Base-by-base conservation (phyloP, 148 eudicot genomes). In the Pouteria glomerata region DNA sequence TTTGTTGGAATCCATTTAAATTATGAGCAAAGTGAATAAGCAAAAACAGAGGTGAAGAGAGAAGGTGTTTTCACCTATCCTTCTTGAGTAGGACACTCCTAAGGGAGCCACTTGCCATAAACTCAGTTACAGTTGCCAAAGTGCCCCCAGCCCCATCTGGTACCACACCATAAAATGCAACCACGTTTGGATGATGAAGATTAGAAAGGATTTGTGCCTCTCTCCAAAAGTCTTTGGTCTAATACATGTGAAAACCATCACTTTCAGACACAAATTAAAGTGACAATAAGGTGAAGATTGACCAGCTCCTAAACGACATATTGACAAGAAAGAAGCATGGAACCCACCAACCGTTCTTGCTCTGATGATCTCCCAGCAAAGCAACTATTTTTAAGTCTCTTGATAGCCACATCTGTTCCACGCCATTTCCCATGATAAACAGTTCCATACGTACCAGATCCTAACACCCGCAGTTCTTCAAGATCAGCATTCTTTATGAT, bases 381-480 rank as follows among this genome's bases (percentile, higher is more conserved):
- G 76, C 97, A 92, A 62, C 93, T 76, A 69, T 88, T 89, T 66
- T 88, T 92, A 18, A 92, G 86, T 81, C 93, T 85, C 81, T 92
- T 92, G 59, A 92, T 92, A 73, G 97, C 97, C 76, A 92, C 90
- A 85, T 89, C 97, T 63, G 96, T 59, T 68, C 97, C 97, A 57
- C 97, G 86, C 97, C 96, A 92, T 75, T 85, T 92, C 63, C 97
- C 97, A 77, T 89, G 92, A 80, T 86, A 90, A 63, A 92, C 97
- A 61, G 97, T 92, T 73, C 96, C 97, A 75, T 85, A 90, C 15
- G 97, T 92, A 76, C 97, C 97, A n/a, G n/a, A n/a, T n/a, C n/a
- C n/a, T n/a, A n/a, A n/a, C n/a, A n/a, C n/a, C n/a, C n/a, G n/a
- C n/a, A n/a, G n/a, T n/a, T n/a, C n/a, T n/a, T n/a, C n/a, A n/a